Conservation (phyloP, 2,329 filamentous ascomycete species). For the Lomentospora prolificans region DNA sequence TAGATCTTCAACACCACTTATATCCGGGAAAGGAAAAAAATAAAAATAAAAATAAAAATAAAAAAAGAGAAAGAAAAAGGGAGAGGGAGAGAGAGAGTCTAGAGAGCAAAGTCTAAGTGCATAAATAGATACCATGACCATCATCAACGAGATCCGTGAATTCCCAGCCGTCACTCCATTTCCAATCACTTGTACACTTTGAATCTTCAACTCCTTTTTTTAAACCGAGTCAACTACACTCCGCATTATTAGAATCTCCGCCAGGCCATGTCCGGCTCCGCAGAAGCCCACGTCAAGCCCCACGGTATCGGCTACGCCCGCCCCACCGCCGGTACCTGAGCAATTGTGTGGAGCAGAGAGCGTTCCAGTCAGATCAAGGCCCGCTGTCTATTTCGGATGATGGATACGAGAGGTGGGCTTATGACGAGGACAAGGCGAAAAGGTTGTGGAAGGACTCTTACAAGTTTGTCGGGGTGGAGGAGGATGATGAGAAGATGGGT, state of each 20-base stretch:
- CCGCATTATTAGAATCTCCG: too few species aligned
- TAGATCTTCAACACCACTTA: too few species aligned
- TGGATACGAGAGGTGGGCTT: constrained; percentile 18
- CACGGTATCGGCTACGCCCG: constrained; percentile 27
- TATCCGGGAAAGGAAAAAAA: too few species aligned
- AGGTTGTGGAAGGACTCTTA: constrained; percentile 27
- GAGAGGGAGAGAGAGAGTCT: too few species aligned
- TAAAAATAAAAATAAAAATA: too few species aligned
- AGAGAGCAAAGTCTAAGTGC: too few species aligned
- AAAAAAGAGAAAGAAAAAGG: too few species aligned
- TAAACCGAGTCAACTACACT: too few species aligned
- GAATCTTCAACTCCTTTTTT: neutral
- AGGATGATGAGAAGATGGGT: neutral
- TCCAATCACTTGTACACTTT: too few species aligned
- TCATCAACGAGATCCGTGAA: too few species aligned
- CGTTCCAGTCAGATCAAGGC: constrained; percentile 6
- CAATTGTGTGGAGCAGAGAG: constrained; percentile 25
- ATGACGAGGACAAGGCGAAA: constrained; percentile 26
- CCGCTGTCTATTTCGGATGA: neutral
- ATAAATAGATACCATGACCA: too few species aligned
- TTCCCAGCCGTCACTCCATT: too few species aligned
- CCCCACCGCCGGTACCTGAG: constrained; percentile 34
- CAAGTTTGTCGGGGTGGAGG: constrained; percentile 4
- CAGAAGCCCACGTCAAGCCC: constrained; percentile 23
- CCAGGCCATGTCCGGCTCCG: constrained; percentile 12